Percentiles rank a stretch among this genome's conserved stretches.
Conservation (phyloP, 495 filamentous ascomycete species). For the Podospora pseudoanserina region DNA sequence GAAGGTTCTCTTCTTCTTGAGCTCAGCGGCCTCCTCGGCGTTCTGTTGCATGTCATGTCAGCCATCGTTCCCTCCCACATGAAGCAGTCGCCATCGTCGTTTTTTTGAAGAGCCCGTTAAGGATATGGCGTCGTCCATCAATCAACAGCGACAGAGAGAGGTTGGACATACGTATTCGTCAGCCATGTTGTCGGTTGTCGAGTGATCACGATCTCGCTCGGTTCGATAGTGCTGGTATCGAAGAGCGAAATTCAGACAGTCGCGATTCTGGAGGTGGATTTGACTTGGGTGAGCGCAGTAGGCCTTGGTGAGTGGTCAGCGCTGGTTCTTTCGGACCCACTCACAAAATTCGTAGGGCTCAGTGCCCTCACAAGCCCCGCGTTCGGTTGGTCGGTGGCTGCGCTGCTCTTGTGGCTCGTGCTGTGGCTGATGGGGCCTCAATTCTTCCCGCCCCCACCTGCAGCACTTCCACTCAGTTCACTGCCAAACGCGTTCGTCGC, state of each 20-base stretch:
- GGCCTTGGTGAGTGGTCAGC: slow-evolving; percentile 14
- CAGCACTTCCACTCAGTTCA: not conserved
- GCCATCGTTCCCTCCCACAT: not conserved
- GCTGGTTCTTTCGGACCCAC: slow-evolving; percentile 21
- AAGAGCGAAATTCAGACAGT: slow-evolving; percentile 37
- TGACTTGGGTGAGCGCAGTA: slow-evolving; percentile 24
- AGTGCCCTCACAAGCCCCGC: slow-evolving; percentile 30
- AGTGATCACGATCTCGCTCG: slow-evolving; percentile 37
- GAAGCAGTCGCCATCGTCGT: slow-evolving; percentile 6
- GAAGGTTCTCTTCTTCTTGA: slow-evolving; percentile 99
- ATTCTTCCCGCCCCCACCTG: not conserved
- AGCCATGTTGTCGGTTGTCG: slow-evolving; percentile 74
- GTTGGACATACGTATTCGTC: slow-evolving; percentile 82
- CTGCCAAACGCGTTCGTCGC: not conserved
- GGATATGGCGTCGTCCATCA: not conserved
- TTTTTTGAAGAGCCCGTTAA: not conserved
- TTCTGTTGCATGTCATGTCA: slow-evolving; percentile 50
- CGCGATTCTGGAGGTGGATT: slow-evolving; percentile 33
- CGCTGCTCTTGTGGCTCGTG: not conserved
- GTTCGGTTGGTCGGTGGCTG: slow-evolving; percentile 24
- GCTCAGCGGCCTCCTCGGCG: slow-evolving; percentile 93
- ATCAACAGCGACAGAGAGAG: slow-evolving; percentile 5
- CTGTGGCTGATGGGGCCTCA: not conserved
- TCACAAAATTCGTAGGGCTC: slow-evolving; percentile 38
- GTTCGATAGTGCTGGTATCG: slow-evolving; percentile 37